phyloP scores from a whole-genome alignment of 148 eudicot genomes.

The Vaccinium darrowii region DNA sequence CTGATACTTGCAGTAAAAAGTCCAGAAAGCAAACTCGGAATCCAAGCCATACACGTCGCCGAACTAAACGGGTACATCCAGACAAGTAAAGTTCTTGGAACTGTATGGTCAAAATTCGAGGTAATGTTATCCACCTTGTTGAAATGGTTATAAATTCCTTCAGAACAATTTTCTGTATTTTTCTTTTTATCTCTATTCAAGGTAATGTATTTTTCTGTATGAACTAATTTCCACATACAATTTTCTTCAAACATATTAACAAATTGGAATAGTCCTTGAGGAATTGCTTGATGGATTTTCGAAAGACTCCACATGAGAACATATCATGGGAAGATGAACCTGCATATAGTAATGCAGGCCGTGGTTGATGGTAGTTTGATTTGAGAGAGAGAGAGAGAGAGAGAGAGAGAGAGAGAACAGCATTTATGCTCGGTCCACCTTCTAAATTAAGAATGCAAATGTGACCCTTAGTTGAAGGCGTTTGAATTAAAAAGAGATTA shows the following conservation, averaged over 20 bases:
- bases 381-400: no score
- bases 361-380: background rate
- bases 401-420: background rate
- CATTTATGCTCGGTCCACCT: background rate
- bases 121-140: background rate
- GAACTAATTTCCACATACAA: background rate
- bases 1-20: conserved; percentile 44
- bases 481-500: background rate
- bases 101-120: background rate
- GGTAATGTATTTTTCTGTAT: no score
- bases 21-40: conserved; percentile 39
- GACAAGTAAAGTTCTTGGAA: conserved; percentile 30
- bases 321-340: background rate
- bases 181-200: no score
- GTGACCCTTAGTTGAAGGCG: background rate
- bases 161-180: no score
- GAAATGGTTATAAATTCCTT: background rate
- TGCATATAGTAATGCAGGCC: background rate
- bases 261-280: no score
- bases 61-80: conserved; percentile 55
- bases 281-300: no score
- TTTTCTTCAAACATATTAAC: no score
- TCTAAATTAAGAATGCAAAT: background rate
- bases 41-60: conserved; percentile 49
- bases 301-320: background rate